These are phyloP conservation scores for Amanita subjunquillea DNA, from an alignment of 768 basidiomycete genomes.

Conservation along the genomic window DNA sequence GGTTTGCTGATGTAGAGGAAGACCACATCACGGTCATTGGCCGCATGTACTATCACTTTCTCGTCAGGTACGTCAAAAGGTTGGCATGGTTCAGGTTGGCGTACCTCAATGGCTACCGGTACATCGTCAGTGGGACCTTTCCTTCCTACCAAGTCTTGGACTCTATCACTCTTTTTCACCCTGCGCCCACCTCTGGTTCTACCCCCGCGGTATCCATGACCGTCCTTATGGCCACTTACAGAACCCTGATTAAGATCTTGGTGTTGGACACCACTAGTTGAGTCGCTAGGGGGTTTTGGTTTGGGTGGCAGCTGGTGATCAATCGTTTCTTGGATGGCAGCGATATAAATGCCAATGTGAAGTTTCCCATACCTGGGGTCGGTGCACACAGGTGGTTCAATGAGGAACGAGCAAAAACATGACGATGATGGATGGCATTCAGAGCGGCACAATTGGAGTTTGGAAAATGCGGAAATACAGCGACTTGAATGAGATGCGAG, in stretches of 20 bases:
- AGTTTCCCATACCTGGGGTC: conserved; percentile 10
- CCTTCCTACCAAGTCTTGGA: conserved; percentile 7
- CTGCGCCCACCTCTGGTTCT: not conserved
- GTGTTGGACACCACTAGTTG: not conserved
- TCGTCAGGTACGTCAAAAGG: conserved; percentile 4
- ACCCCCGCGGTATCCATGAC: not conserved
- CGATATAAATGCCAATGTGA: conserved; percentile 12
- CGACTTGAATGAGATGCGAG: no score
- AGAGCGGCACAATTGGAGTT: no score
- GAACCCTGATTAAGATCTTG: conserved; percentile 1
- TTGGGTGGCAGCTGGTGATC: conserved; percentile 7
- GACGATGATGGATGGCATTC: no score
- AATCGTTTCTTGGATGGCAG: conserved; percentile 12
- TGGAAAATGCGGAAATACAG: no score
- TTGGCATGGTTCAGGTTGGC: conserved; percentile 4
- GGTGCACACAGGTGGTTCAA: no score
- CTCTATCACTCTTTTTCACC: not conserved
- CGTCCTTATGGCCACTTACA: conserved; percentile 4
- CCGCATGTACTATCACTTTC: not conserved
- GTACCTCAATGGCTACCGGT: conserved; percentile 5
- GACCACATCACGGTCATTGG: conserved; percentile 1
- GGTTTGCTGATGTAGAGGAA: no score
- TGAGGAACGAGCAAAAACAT: no score
- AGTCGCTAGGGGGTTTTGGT: conserved; percentile 1
- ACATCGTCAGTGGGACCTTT: conserved; percentile 6